These are phyloP conservation scores for Arthonia radiata DNA, from an alignment of 495 filamentous ascomycete genomes.

Conservation along the genomic window DNA sequence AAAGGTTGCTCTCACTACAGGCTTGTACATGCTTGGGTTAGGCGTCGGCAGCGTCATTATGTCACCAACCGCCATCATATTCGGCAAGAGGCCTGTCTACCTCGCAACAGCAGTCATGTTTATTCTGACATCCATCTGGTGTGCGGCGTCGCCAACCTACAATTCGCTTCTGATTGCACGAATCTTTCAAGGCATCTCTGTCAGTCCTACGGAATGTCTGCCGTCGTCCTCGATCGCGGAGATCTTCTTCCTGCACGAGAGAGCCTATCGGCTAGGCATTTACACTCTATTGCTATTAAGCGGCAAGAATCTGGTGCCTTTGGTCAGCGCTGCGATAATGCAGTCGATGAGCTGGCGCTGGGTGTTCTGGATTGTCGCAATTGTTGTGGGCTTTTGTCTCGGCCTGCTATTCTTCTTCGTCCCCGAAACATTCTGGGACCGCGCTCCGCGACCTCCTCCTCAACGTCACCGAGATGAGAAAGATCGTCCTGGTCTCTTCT, in stretches of 20 bases:
- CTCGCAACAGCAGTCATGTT: constrained; percentile 54
- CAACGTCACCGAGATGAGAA: neutral
- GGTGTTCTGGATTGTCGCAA: constrained; percentile 82
- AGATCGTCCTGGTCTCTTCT: no score
- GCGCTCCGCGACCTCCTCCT: constrained; percentile 35
- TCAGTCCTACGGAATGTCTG: constrained; percentile 81
- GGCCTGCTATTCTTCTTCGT: constrained; percentile 68
- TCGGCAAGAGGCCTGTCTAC: constrained; percentile 80
- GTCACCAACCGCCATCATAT: constrained; percentile 79
- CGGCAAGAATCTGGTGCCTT: constrained; percentile 77
- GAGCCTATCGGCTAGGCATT: constrained; percentile 85
- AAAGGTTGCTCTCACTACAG: constrained; percentile 68
- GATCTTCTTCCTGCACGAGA: constrained; percentile 88
- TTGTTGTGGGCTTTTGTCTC: constrained; percentile 53
- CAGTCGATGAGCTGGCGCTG: constrained; percentile 61
- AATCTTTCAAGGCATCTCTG: constrained; percentile 66
- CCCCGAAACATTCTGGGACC: constrained; percentile 92
- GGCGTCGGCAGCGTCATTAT: constrained; percentile 63
- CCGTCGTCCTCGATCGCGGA: constrained; percentile 89
- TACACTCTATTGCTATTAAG: constrained; percentile 77
- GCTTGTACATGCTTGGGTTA: constrained; percentile 85
- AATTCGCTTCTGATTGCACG: constrained; percentile 57
- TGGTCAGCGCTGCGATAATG: constrained; percentile 75
- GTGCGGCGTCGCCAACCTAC: constrained; percentile 59
- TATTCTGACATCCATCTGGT: constrained; percentile 61